phyloP scores from a whole-genome alignment of 225 moss, liverwort and hornwort genomes.

The Pseudoscleropodium purum region DNA sequence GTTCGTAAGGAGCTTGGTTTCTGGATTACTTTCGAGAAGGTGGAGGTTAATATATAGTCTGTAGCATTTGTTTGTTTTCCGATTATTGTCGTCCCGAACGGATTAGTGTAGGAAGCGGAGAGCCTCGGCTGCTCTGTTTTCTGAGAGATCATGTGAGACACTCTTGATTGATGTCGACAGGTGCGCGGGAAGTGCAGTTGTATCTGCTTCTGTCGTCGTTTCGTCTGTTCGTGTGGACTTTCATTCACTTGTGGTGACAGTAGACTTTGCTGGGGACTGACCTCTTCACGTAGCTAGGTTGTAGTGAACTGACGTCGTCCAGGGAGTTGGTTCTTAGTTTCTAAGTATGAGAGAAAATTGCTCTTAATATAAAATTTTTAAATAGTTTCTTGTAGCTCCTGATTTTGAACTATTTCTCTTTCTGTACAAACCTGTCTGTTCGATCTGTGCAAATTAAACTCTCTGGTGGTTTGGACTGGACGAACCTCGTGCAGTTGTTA shows the following conservation, averaged over 20 bases:
- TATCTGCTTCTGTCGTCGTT: slow-evolving; percentile 48
- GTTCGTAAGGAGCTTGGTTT: not conserved
- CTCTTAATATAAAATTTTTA: not conserved
- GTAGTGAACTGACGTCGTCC: not conserved
- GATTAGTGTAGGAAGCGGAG: not conserved
- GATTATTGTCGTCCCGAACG: not conserved
- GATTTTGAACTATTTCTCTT: not conserved
- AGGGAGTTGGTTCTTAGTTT: not conserved
- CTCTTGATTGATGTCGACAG: slow-evolving; percentile 51
- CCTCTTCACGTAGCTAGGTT: not conserved
- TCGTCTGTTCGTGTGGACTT: slow-evolving; percentile 54
- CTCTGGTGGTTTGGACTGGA: not conserved
- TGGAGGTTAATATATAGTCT: not conserved
- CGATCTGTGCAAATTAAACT: not conserved
- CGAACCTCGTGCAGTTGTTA: not conserved
- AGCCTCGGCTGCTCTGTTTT: not conserved
- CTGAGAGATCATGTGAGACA: not conserved
- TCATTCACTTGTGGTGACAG: slow-evolving; percentile 16
- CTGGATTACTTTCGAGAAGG: not conserved
- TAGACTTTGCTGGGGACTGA: not conserved
- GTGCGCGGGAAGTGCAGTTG: slow-evolving; percentile 44
- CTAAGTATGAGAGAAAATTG: not conserved
- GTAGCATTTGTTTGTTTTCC: not conserved
- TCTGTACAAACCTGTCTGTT: not conserved
- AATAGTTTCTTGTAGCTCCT: not conserved